Evolutionary conservation across 495 filamentous ascomycete genomes (phyloP).

Genomic region (Cladorrhinum samala): DNA sequence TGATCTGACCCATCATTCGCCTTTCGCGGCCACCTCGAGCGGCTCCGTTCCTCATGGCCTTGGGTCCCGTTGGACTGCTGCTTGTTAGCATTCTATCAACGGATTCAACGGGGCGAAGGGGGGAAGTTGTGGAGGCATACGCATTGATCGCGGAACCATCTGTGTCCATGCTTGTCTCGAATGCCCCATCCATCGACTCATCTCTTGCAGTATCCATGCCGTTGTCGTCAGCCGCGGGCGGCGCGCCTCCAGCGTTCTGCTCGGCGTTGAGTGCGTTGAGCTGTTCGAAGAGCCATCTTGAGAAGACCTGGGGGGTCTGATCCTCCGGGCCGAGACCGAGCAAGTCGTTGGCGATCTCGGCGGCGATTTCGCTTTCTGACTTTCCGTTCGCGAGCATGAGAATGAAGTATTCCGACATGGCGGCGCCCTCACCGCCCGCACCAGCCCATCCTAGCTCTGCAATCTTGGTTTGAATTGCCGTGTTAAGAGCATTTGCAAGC

Average conservation of each 20-base stretch:
- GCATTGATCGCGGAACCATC: constrained; percentile 44
- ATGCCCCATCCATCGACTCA: constrained; percentile 25
- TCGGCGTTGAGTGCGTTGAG: constrained; percentile 61
- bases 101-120: not conserved
- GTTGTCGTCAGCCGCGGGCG: constrained; percentile 13
- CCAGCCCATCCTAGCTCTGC: constrained; percentile 91
- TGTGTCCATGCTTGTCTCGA: constrained; percentile 66
- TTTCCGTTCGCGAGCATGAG: constrained; percentile 95
- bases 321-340: constrained; percentile 78
- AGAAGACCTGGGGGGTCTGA: constrained; percentile 73
- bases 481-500: constrained; percentile 72
- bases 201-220: constrained; percentile 18
- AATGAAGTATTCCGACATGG: constrained; percentile 90
- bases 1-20: constrained; percentile 80
- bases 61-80: constrained; percentile 82
- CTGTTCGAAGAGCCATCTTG: constrained; percentile 86
- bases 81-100: constrained; percentile 22
- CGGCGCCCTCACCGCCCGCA: constrained; percentile 70
- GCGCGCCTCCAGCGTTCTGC: constrained; percentile 41
- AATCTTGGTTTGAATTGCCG: constrained; percentile 81
- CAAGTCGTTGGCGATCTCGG: constrained; percentile 83
- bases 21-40: constrained; percentile 53
- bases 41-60: constrained; percentile 79
- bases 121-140: constrained; percentile 48
- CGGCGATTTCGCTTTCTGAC: constrained; percentile 78